Evolutionary conservation across 2,329 filamentous ascomycete genomes (phyloP).

Genomic region (Hypoxylon rubiginosum): DNA sequence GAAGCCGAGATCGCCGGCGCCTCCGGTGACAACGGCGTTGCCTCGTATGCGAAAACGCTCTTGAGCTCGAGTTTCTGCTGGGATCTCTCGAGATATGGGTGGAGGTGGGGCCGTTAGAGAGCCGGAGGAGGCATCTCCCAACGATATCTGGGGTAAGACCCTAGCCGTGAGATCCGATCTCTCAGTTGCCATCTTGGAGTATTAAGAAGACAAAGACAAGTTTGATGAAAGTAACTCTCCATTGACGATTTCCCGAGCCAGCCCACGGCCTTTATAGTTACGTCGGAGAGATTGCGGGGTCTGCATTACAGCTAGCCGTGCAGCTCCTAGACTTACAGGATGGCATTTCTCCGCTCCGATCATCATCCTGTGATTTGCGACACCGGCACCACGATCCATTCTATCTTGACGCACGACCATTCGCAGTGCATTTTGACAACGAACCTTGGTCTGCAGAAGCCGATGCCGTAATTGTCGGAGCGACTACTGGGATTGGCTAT

Average conservation of each 20-base stretch:
- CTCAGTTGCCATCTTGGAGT: slow-evolving; percentile 42
- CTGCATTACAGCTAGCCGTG: slow-evolving; percentile 15
- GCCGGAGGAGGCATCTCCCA: slow-evolving; percentile 45
- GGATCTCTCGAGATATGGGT: slow-evolving; percentile 39
- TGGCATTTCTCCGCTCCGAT: slow-evolving; percentile 28
- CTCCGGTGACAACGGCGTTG: slow-evolving; percentile 52
- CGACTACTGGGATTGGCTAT: neutral
- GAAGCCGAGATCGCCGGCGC: slow-evolving; percentile 51
- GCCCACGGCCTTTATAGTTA: slow-evolving; percentile 11
- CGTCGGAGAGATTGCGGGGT: slow-evolving; percentile 33
- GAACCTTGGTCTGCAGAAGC: neutral
- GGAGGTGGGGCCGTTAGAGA: slow-evolving; percentile 45
- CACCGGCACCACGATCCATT: slow-evolving; percentile 11
- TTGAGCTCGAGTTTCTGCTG: slow-evolving; percentile 43
- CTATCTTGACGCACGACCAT: neutral
- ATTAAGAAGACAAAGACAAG: slow-evolving; percentile 4
- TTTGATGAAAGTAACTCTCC: slow-evolving; percentile 3
- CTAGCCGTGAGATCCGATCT: slow-evolving; percentile 46
- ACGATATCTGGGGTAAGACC: slow-evolving; percentile 44
- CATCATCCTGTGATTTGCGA: slow-evolving; percentile 15
- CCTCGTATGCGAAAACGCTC: slow-evolving; percentile 48
- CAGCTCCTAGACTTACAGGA: slow-evolving; percentile 12
- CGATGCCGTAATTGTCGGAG: neutral
- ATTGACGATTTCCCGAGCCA: neutral
- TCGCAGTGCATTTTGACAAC: neutral